Percentiles rank a stretch among this genome's conserved stretches.
These are phyloP conservation scores for Vitis labrusca DNA, from an alignment of 164 flowering plant species.

Conservation along the genomic window DNA sequence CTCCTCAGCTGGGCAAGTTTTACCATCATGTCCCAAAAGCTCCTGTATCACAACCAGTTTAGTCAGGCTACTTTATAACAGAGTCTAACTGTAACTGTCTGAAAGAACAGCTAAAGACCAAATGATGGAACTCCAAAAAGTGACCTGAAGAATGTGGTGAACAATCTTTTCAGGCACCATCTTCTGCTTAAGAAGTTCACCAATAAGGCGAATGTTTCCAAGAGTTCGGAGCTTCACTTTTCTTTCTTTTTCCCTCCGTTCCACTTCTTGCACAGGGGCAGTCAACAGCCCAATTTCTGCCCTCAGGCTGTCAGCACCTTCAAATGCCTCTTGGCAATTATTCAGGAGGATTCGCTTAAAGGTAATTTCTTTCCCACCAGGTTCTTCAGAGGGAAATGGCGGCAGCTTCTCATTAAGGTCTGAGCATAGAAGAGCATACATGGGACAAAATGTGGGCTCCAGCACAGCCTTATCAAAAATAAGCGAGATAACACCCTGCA, in stretches of 20 bases:
- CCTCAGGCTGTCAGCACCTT: slow-evolving; percentile 82
- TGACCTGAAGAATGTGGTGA: slow-evolving; percentile 94
- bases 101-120: neutral
- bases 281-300: slow-evolving; percentile 81
- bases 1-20: slow-evolving; percentile 84
- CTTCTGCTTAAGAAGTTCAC: slow-evolving; percentile 94
- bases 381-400: slow-evolving; percentile 85
- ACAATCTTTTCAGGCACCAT: slow-evolving; percentile 96
- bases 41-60: slow-evolving; percentile 42
- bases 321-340: slow-evolving; percentile 96
- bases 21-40: slow-evolving; percentile 74
- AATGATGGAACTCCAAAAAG: neutral
- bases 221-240: slow-evolving; percentile 83
- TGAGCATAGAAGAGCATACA: slow-evolving; percentile 90
- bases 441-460: slow-evolving; percentile 95
- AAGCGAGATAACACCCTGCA: slow-evolving; percentile 80
- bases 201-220: slow-evolving; percentile 94
- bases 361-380: slow-evolving; percentile 78
- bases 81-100: neutral
- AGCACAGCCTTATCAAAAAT: slow-evolving; percentile 95
- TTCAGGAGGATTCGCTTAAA: slow-evolving; percentile 88
- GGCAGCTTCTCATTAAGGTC: slow-evolving; percentile 91
- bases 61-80: neutral
- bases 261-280: slow-evolving; percentile 79
- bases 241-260: slow-evolving; percentile 86